Evolutionary conservation across 75 land plant species (phyloP).

Genomic region (Picea glauca): DNA sequence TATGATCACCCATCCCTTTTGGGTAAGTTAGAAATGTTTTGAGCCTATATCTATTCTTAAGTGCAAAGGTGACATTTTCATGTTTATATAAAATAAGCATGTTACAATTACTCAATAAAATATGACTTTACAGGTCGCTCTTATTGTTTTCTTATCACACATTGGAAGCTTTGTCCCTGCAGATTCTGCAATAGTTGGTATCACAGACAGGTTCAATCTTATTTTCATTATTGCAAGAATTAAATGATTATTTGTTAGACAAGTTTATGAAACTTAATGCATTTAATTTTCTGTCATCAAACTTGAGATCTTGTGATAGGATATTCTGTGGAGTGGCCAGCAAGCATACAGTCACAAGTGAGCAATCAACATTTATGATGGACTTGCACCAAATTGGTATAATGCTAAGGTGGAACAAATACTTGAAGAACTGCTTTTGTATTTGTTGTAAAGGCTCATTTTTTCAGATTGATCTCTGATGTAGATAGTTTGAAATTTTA

Average conservation of each 20-base stretch:
- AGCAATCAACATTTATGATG: slow-evolving; percentile 95
- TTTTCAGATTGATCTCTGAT: slow-evolving; percentile 7
- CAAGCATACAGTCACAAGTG: slow-evolving; percentile 63
- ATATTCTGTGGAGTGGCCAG: no score
- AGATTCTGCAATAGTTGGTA: slow-evolving; percentile 81
- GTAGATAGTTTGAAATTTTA: neutral
- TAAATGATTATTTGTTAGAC: no score
- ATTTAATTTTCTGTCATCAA: neutral
- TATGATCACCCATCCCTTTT: no score
- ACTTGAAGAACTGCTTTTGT: neutral
- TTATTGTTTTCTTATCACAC: slow-evolving; percentile 90
- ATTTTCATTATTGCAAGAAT: neutral
- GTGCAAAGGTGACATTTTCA: neutral
- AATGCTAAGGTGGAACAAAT: slow-evolving; percentile 68
- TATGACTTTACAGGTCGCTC: slow-evolving; percentile 67
- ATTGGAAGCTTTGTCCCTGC: slow-evolving; percentile 98
- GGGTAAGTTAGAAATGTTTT: neutral
- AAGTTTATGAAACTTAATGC: neutral
- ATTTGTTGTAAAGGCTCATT: neutral
- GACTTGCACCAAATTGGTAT: slow-evolving; percentile 90
- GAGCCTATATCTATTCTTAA: neutral
- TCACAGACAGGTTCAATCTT: slow-evolving; percentile 73
- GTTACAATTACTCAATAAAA: neutral
- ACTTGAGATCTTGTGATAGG: slow-evolving; percentile 24
- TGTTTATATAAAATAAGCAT: neutral